A percentile compares a stretch with the other conserved stretches of the same genome.
Conservation (phyloP, 106 monocot species). For the Dendrobium chrysotoxum region DNA sequence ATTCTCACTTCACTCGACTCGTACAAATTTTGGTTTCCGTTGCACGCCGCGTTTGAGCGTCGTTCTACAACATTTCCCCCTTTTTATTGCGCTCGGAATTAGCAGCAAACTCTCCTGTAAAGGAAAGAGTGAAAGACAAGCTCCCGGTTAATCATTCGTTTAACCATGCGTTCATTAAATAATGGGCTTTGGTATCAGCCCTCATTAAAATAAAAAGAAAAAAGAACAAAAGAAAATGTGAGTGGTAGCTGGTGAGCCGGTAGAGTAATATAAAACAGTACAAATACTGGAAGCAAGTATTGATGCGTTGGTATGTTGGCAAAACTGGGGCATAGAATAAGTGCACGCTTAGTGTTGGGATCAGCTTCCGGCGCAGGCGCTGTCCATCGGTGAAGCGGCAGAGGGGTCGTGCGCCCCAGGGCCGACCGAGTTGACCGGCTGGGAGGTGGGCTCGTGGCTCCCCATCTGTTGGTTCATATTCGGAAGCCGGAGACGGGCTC, state of each 20-base stretch:
- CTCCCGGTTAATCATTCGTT: conserved; percentile 3
- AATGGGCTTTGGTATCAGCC: neutral
- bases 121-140: too few species aligned
- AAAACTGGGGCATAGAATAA: neutral
- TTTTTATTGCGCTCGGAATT: neutral
- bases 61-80: neutral
- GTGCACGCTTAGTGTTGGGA: conserved; percentile 5
- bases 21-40: neutral
- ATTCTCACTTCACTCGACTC: neutral
- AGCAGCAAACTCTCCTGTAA: neutral
- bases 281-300: too few species aligned
- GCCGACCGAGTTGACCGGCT: neutral
- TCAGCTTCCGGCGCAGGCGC: conserved; percentile 3
- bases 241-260: too few species aligned
- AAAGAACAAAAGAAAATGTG: neutral
- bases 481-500: neutral
- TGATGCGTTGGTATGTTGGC: neutral
- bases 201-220: neutral
- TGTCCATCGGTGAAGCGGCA: neutral
- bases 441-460: neutral
- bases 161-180: conserved; percentile 10
- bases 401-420: neutral
- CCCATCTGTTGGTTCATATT: neutral
- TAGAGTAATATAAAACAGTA: too few species aligned
- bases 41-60: neutral